Base-by-base conservation (phyloP, 2,329 filamentous ascomycete species). In the Zalaria sp. region DNA sequence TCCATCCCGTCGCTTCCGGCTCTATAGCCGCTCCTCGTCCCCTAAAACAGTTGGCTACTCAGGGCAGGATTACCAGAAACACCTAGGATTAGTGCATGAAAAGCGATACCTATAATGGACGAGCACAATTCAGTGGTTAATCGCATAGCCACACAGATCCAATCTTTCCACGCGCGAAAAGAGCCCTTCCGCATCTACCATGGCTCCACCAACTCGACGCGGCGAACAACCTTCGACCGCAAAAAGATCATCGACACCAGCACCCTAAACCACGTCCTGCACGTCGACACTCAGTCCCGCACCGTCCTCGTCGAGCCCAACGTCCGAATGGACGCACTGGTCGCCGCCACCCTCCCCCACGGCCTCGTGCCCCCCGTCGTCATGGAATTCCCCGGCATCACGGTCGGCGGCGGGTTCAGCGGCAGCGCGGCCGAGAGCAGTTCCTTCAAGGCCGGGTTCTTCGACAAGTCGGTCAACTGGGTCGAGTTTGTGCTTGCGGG, bases 181-280 rank as follows among this genome's bases (percentile, higher is more conserved):
- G 61, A 71, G 53, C 73, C 79, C 2, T 87, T 83, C 59, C 72
- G 81, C n/a, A 79, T 87, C 54, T 82, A 77, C 51, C 82, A 87
- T 60, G 83, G 83, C 46, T 77, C 79, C 0, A 86, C 82, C 26
- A 86, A 84, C 62, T 83, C 77, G 59, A 87, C 83, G 32, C 77
- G 83, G 5, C 69, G 71, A 26, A 57, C 58, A 5, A 50, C 57
- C 5, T 57, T 61, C 39, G 55, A 56, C 31, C 55, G 46, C 35
- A 43, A 44, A 25, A 36, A 45, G 35, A 46, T 76, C 6, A 67
- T 88, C 42, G 79, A 85, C 57, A 85, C 79, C 32, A 80, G 77
- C 58, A 53, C 56, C 3, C 69, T 88, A 6, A 69, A 66, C 48
- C 69, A 73, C 56, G 72, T 88, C 10, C 63, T 88, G 6, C 59